phyloP scores from a whole-genome alignment of 2,329 filamentous ascomycete species.

The Fusarium haematococcum region DNA sequence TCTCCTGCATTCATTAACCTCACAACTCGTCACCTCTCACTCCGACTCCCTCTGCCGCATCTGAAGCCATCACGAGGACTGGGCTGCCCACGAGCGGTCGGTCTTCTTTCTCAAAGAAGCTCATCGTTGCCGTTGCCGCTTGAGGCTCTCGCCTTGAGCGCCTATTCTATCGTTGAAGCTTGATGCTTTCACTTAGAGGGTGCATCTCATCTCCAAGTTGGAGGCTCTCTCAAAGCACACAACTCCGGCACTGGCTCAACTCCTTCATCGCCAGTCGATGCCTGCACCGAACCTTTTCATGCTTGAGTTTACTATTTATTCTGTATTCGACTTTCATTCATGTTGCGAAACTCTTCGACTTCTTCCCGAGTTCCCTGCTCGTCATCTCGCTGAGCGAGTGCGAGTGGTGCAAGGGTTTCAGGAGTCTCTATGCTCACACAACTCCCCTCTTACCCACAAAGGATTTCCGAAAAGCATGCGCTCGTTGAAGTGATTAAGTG shows the following conservation, averaged over 20 bases:
- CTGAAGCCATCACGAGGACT: not conserved
- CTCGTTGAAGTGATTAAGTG: not conserved
- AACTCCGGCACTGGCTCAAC: not conserved
- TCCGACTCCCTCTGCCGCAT: not conserved
- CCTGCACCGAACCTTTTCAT: not conserved
- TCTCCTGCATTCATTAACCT: not conserved
- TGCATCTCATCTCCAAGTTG: not conserved
- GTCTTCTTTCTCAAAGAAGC: not conserved
- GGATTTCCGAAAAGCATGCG: not conserved
- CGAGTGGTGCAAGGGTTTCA: not conserved
- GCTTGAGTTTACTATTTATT: not conserved
- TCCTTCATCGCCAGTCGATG: not conserved
- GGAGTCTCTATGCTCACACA: not conserved
- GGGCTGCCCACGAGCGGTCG: not conserved
- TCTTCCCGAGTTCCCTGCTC: not conserved
- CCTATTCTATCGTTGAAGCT: not conserved
- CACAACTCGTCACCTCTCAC: not conserved
- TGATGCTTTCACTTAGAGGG: not conserved
- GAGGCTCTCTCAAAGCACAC: not conserved
- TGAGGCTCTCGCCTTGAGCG: not conserved
- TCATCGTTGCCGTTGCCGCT: not conserved
- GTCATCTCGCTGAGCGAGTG: not conserved
- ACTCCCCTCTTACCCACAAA: not conserved
- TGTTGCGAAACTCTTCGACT: not conserved
- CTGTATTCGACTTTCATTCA: not conserved